phyloP scores from a whole-genome alignment of 1,284 basidiomycete species.

The Leucoagaricus sp. region DNA sequence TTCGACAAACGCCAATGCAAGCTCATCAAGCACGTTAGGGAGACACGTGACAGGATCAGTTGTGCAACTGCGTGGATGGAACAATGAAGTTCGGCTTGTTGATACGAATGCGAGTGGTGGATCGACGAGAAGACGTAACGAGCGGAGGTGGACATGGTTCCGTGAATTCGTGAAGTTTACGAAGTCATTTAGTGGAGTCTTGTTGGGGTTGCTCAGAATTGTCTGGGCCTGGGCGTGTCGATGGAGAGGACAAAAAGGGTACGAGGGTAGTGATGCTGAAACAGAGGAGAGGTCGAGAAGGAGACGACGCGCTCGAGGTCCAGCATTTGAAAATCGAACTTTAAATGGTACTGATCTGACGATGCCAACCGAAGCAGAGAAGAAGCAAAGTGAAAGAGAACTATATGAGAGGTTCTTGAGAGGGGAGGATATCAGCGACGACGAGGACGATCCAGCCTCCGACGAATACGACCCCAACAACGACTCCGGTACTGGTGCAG shows the following conservation, averaged over 20 bases:
- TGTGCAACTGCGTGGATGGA: conserved; percentile 36
- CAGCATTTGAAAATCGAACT: not conserved
- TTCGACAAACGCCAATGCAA: not conserved
- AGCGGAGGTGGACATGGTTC: conserved; percentile 40
- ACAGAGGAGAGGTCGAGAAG: conserved; percentile 4
- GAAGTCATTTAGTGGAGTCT: conserved; percentile 35
- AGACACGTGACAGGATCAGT: conserved; percentile 14
- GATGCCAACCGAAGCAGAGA: conserved; percentile 5
- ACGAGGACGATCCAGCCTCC: conserved; percentile 39
- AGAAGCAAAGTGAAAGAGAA: conserved; percentile 23
- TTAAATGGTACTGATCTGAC: not conserved
- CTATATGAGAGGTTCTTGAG: conserved; percentile 59
- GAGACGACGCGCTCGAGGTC: not conserved
- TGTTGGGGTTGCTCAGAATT: conserved; percentile 24
- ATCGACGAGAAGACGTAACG: conserved; percentile 8
- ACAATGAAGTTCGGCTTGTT: conserved; percentile 52
- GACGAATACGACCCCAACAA: not conserved
- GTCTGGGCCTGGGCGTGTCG: conserved; percentile 21
- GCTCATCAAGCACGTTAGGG: no score
- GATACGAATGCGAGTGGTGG: conserved; percentile 27
- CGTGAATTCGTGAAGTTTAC: conserved; percentile 46
- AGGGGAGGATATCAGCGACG: conserved; percentile 66
- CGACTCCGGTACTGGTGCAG: no score
- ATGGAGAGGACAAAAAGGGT: conserved; percentile 15
- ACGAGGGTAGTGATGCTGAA: not conserved